A percentile compares a stretch with the other conserved stretches of the same genome.
These are phyloP conservation scores for Avena eriantha DNA, from an alignment of 176 grass and related monocot species.

Conservation along the genomic window DNA sequence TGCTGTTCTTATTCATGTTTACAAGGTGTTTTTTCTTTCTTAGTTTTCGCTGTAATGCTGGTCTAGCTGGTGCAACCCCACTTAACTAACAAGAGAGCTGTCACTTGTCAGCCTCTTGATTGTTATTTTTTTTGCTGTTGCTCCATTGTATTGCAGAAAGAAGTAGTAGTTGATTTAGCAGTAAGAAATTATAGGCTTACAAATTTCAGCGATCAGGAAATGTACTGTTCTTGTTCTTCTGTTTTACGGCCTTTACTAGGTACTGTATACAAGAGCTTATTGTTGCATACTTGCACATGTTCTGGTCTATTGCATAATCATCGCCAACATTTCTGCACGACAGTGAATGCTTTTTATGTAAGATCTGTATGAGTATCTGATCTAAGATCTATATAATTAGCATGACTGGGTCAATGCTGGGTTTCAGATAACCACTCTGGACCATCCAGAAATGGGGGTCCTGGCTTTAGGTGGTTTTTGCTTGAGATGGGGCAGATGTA, in stretches of 20 bases:
- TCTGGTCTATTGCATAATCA: background rate
- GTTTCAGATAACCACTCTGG: background rate
- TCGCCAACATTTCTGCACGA: background rate
- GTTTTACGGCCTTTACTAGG: conserved; percentile 26
- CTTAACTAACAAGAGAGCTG: conserved; percentile 72
- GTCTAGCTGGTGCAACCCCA: conserved; percentile 53
- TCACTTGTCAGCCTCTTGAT: conserved; percentile 64
- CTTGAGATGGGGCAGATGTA: background rate
- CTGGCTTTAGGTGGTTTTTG: background rate
- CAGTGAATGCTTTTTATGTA: background rate
- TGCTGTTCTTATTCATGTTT: conserved; percentile 48
- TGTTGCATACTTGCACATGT: conserved; percentile 6
- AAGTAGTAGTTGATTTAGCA: conserved; percentile 51
- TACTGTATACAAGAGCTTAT: conserved; percentile 36
- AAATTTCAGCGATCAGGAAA: conserved; percentile 29
- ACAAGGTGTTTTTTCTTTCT: conserved; percentile 51
- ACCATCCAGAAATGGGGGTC: background rate
- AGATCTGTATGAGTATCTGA: background rate
- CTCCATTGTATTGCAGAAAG: conserved; percentile 54
- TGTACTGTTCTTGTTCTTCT: conserved; percentile 52
- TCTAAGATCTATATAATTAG: background rate
- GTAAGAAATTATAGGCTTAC: conserved; percentile 58
- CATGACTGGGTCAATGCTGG: background rate
- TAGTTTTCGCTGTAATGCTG: conserved; percentile 49
- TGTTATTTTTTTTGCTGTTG: conserved; percentile 58